Base-by-base conservation (phyloP, 2,329 filamentous ascomycete species). In the Coniochaeta pulveracea region DNA sequence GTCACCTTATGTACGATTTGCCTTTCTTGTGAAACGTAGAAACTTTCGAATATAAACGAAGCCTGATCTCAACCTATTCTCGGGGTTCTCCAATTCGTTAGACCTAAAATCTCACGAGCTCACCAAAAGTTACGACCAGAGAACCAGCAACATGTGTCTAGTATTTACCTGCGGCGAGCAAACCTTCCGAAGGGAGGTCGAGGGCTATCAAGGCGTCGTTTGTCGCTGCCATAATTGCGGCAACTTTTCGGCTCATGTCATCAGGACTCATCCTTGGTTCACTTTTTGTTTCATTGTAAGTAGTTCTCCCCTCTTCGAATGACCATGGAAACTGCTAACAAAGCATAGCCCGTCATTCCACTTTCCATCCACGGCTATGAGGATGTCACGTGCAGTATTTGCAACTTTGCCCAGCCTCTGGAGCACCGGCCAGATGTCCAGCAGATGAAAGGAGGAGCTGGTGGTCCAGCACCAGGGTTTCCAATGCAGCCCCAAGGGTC, bases 201-300 rank as follows among this genome's bases (percentile, higher is more conserved):
- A 69, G 35, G 75, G 74, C 43, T 79, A 77, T 49, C 69, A 79
- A 47, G 66, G 69, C 43, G 52, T 77, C 40, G 54, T 69, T 34
- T 77, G 69, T 48, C 73, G 75, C 46, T 80, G 75, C 47, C 68
- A 75, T 52, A 76, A 79, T 54, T 80, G 75, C 53, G 73, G 75
- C 34, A 80, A 80, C 60, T 73, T 69, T 55, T 62, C 66, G 3
- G 75, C 63, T 10, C 62, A 60, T 40, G 73, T 78, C 37, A 62
- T 75, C 47, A 78, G 78, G 54, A 68, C 65, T 37, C 66, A 77
- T 38, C 74, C 75, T 26, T 85, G 80, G 77, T 86, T 86, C 49
- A 86, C 82, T 5, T 76, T 86, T 48, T 86, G 81, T 64, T 85
- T 82, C 56, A 57, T 85, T 34, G 73, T 77, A 56, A 47, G 69